Evolutionary conservation across 768 basidiomycete genomes (phyloP), one percentile per base, ranked within the genome.

Genomic region (Suillus weaverae): DNA sequence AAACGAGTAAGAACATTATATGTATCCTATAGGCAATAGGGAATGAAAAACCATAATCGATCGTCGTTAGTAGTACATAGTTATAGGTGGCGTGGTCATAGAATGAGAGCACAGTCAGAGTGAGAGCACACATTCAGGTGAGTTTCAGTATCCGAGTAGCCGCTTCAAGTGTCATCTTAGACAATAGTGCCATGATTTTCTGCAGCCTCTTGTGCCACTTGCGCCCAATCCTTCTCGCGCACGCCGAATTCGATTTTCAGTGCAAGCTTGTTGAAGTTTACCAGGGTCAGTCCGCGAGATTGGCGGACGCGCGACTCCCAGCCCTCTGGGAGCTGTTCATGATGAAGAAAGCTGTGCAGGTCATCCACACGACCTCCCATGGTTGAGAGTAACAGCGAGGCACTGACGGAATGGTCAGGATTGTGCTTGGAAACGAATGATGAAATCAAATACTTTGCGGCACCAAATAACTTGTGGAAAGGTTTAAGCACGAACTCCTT

Each of bases 211-310:
- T 53, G 30, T 10, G 51, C 51, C 8, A 53, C 51, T 33, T 53
- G 51, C 51, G 16, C 18, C 51, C 51, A 53, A 18, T 53, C 51
- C 51, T 53, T 53, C 51, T 53, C 51, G 30, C 30, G 51, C 32
- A 53, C 51, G 9, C 51, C 51, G 18, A 2, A 18, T 9, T 53
- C 51, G 4, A 53, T 53, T 33, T 4, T 18, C 30, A 53, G 16
- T 30, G 51, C 51, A 18, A 53, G 51, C 51, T 53, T 53, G 30
- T 53, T 53, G 30, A 53, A 53, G 18, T 53, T 32, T 53, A 53
- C 18, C 30, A 53, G 9, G 4, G 51, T 53, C 30, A 53, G 51
- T 32, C 51, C 51, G 4, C 16, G 16, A 18, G 51, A 18, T 32
- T 53, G 30, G 2, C 51, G 51, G 9, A 53, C 51, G 30, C 32